A percentile compares a stretch with the other conserved stretches of the same genome.
Conservation (phyloP, 1,284 basidiomycete genomes). For the Erythrobasidium hasegawianum region DNA sequence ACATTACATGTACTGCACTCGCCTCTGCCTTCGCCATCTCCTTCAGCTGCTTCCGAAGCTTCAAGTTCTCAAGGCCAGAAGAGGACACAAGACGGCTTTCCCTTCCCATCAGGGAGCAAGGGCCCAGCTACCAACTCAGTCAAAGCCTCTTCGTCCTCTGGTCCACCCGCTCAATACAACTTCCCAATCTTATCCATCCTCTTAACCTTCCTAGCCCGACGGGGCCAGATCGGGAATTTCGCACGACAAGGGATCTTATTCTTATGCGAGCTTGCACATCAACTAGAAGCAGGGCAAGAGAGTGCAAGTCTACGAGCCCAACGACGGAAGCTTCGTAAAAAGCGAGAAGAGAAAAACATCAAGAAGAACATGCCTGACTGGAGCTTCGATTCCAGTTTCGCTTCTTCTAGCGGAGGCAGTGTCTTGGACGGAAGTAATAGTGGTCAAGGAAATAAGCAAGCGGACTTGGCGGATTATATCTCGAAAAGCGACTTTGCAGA, state of each 20-base stretch:
- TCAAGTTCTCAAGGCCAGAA: constrained; percentile 10
- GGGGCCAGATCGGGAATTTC: constrained; percentile 88
- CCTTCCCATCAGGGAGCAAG: constrained; percentile 45
- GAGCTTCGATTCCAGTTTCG: not conserved
- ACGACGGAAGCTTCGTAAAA: constrained; percentile 48
- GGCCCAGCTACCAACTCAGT: too few relatives aligned
- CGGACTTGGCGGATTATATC: constrained; percentile 75
- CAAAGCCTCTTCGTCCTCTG: not conserved
- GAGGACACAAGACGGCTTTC: too few relatives aligned
- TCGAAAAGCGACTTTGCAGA: constrained; percentile 94
- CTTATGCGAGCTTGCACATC: constrained; percentile 77
- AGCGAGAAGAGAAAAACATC: constrained; percentile 43
- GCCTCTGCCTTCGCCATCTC: constrained; percentile 52
- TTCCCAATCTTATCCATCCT: constrained; percentile 93
- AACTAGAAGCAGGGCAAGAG: constrained; percentile 54
- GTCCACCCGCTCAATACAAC: constrained; percentile 62
- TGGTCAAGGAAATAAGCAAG: not conserved
- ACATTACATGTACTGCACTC: not conserved
- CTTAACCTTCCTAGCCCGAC: constrained; percentile 88
- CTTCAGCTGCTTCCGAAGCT: constrained; percentile 16
- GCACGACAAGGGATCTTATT: constrained; percentile 87
- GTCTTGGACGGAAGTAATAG: not conserved
- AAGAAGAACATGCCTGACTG: constrained; percentile 6
- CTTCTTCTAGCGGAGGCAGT: not conserved
- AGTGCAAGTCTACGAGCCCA: constrained; percentile 56